A percentile compares a stretch with the other conserved stretches of the same genome.
These are phyloP conservation scores for Petunia secreta DNA, from an alignment of 257 asterid species.

Conservation along the genomic window DNA sequence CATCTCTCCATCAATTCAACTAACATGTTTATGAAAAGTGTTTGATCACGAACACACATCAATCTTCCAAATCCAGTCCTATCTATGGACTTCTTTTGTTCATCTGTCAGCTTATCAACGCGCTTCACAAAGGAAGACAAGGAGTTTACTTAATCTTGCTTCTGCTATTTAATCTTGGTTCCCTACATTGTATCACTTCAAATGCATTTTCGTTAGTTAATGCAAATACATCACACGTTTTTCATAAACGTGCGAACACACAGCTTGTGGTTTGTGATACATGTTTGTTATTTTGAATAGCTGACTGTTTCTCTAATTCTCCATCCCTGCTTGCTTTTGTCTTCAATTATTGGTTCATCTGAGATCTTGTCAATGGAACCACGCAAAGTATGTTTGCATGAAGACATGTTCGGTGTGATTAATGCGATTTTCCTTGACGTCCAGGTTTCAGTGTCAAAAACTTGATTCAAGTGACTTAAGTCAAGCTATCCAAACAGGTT, in stretches of 20 bases:
- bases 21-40: too few relatives aligned
- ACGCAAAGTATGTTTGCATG: background rate
- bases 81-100: too few relatives aligned
- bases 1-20: too few relatives aligned
- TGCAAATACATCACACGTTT: background rate
- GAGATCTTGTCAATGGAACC: background rate
- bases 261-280: background rate
- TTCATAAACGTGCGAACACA: background rate
- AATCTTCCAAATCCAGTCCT: too few relatives aligned
- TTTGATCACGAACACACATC: too few relatives aligned
- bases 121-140: too few relatives aligned
- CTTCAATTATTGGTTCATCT: too few relatives aligned
- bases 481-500: constrained; percentile 51
- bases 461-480: constrained; percentile 37
- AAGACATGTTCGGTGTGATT: background rate
- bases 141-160: background rate
- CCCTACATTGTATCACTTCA: background rate
- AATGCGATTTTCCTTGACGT: background rate
- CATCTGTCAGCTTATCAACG: too few relatives aligned
- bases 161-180: background rate
- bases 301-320: background rate
- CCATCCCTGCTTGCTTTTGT: background rate
- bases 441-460: constrained; percentile 54
- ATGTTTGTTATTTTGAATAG: background rate
- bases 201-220: background rate